A percentile compares a stretch with the other conserved stretches of the same genome.
These are phyloP conservation scores for Penicillium maclennaniae DNA, from an alignment of 495 filamentous ascomycete genomes.

Conservation along the genomic window DNA sequence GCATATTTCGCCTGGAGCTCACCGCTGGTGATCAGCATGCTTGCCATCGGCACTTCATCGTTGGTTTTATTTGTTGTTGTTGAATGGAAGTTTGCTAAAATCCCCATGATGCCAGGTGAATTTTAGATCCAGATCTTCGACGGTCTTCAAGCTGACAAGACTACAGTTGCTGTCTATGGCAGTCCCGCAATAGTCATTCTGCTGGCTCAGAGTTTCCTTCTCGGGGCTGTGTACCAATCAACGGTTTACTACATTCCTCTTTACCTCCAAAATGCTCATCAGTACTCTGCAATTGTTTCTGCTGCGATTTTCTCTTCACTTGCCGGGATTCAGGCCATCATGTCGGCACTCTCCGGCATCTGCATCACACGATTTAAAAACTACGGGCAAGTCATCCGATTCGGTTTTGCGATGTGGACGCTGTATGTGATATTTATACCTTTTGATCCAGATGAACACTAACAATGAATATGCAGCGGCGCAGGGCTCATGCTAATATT, in stretches of 20 bases:
- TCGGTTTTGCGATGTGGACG: constrained; percentile 8
- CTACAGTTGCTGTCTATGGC: constrained; percentile 45
- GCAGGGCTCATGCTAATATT: constrained; percentile 48
- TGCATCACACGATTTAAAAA: constrained; percentile 44
- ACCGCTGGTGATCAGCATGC: constrained; percentile 54
- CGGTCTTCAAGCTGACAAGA: constrained; percentile 1
- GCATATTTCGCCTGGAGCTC: constrained; percentile 54
- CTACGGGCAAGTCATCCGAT: neutral
- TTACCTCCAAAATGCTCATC: constrained; percentile 47
- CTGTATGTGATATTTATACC: neutral
- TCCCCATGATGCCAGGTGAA: constrained; percentile 55
- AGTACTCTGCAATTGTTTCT: constrained; percentile 38
- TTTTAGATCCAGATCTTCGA: neutral
- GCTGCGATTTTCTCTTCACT: constrained; percentile 44
- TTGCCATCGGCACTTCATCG: constrained; percentile 42
- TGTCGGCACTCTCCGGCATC: constrained; percentile 47
- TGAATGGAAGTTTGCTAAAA: constrained; percentile 49
- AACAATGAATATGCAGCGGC: constrained; percentile 22
- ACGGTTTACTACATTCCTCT: constrained; percentile 47
- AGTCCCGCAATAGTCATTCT: constrained; percentile 45
- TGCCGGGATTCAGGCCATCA: constrained; percentile 42
- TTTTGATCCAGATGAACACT: neutral
- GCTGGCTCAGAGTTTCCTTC: constrained; percentile 50
- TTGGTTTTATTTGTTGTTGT: constrained; percentile 45
- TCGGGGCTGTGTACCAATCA: constrained; percentile 53